Evolutionary conservation across 805 yeast genomes (phyloP), one percentile per base, ranked within the genome.

Genomic region (Grigorovia humatica): DNA sequence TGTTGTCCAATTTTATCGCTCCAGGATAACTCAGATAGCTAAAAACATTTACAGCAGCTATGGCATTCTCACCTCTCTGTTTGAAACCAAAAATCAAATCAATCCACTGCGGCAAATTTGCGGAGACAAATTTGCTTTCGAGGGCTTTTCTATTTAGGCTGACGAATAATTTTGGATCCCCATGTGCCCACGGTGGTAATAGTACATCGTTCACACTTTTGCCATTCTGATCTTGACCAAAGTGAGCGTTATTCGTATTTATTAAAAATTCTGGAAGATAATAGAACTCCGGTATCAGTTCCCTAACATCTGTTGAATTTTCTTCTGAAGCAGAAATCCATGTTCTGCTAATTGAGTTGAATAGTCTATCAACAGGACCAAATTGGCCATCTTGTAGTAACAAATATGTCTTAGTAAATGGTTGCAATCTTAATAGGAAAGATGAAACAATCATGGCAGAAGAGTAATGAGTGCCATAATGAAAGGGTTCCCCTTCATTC

Each of bases 361-460:
- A 88, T 9, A 88, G 65, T 51, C 96, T 68, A 61, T 88, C 96
- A 0, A 96, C 91, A 59, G 84, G 95, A 55, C 88, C 96, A 70
- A 88, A 87, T 51, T 79, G 82, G 0, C 96, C 96, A 12, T 93
- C 96, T 70, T 88, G 96, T 8, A 89, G 68, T 18, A 86, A 62
- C 44, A 87, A 66, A 60, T 85, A 88, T 0, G 95, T 83, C 50
- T 85, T 86, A 2, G 85, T 91, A 66, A 81, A 86, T 0, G 96
- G 96, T 55, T 82, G 78, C 27, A 88, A 59, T 48, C 96, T 72
- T 42, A 88, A 86, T 56, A 88, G 65, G 58, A 78, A 88, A 0
- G 93, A 84, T 0, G 95, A 77, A 1, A 88, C 96, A 61, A 88
- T 88, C 96, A 88, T 89, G 0, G 96, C 95, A 0, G 95, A 86